Evolutionary conservation across 2,329 filamentous ascomycete genomes (phyloP), one percentile per base, ranked within the genome.

Genomic region (Aspergillus sp.): DNA sequence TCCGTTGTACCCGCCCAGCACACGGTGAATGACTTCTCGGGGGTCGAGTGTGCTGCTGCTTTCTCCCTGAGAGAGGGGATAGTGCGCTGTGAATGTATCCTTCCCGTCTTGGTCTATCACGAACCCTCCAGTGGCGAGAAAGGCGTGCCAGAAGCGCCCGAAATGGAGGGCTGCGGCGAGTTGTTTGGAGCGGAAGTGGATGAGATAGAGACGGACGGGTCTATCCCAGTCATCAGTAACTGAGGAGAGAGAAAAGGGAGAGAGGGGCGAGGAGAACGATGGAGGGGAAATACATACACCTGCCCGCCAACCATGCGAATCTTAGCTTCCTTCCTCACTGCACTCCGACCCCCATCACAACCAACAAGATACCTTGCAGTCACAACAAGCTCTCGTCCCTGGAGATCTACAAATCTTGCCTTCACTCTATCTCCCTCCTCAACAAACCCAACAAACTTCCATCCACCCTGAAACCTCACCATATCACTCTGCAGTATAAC

Each of bases 71-170:
- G 23, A n/a, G 14, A 71, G 35, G 0, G 60, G 54, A 5, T 62
- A 52, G 59, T 75, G 73, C 1, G 61, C 61, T 1, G 73, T 76
- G 59, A 65, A 76, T 6, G 69, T 75, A 50, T 74, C 70, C 15
- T 62, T 62, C 40, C 69, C 70, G 37, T 74, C 68, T 57, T 74
- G 70, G 25, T 66, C 62, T 44, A 74, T 69, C 21, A 74, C 59
- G 23, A 65, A 61, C 8, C 63, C 66, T 9, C 64, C 64, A 21
- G 56, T 52, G 2, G 58, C 58, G 49, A 65, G 63, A 56, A 73
- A 74, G 14, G 67, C 64, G 54, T 73, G 72, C 72, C 72, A 74
- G 52, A 70, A 72, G 14, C 65, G 65, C 15, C 69, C 68, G 23
- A 68, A 65, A 21, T 55, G 53, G 21, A 65, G 68, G 2, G 66